Conservation (phyloP, 2,329 filamentous ascomycete species). For the Phaeoacremonium minimum region DNA sequence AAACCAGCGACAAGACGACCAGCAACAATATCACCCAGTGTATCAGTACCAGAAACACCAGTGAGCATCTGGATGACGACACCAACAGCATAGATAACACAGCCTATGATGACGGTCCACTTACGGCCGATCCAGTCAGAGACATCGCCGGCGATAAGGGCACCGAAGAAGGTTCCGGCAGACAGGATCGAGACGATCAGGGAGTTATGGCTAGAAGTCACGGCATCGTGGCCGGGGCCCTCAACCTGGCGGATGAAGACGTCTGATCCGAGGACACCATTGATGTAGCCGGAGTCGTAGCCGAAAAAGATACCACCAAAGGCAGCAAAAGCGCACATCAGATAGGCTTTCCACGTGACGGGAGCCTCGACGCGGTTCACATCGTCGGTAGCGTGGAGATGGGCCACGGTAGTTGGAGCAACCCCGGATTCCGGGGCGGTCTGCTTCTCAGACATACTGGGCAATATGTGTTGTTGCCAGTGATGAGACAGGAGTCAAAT, state of each 20-base stretch:
- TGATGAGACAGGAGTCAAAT: too few relatives aligned
- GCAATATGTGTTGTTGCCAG: background rate
- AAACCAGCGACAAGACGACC: constrained; percentile 73
- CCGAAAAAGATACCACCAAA: constrained; percentile 75
- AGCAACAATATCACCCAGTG: constrained; percentile 60
- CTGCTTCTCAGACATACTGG: constrained; percentile 8
- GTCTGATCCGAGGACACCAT: constrained; percentile 51
- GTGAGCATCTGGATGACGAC: constrained; percentile 62
- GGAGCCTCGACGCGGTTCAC: constrained; percentile 62
- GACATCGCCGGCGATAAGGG: constrained; percentile 72
- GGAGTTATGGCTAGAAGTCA: constrained; percentile 41
- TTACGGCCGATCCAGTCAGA: constrained; percentile 72
- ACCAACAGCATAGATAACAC: constrained; percentile 66
- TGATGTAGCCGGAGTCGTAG: constrained; percentile 75
- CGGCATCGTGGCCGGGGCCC: constrained; percentile 23
- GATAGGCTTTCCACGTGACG: constrained; percentile 64
- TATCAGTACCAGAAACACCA: constrained; percentile 36
- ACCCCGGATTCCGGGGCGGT: constrained; percentile 1
- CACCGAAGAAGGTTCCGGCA: constrained; percentile 73
- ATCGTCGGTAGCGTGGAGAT: constrained; percentile 41
- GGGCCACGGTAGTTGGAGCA: constrained; percentile 10
- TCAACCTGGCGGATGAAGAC: constrained; percentile 50
- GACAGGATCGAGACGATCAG: constrained; percentile 74
- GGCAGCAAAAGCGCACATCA: constrained; percentile 66
- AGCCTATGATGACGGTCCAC: constrained; percentile 67